Evolutionary conservation across 2,329 filamentous ascomycete species (phyloP).

Genomic region (Zarea fungicola): DNA sequence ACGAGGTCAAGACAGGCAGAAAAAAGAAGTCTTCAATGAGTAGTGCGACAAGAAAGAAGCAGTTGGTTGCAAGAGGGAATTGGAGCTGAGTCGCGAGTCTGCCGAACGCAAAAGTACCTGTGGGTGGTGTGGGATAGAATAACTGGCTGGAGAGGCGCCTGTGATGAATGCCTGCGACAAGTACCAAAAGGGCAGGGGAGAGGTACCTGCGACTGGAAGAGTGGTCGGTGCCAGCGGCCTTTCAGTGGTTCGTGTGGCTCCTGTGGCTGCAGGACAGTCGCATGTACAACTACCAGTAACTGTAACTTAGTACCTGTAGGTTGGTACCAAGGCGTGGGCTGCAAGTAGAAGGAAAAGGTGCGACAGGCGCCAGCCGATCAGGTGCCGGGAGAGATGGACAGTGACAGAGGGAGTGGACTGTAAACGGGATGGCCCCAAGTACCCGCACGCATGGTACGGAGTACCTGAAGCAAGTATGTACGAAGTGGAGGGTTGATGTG

Average conservation of each 20-base stretch:
- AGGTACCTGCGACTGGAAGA: slow-evolving; percentile 2
- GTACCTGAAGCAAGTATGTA: no score
- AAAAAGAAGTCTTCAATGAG: neutral
- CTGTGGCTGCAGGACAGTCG: no score
- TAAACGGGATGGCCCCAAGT: no score
- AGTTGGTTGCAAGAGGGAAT: slow-evolving; percentile 7
- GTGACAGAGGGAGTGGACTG: neutral
- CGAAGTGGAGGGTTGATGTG: no score
- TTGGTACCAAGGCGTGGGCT: neutral
- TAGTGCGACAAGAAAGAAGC: neutral
- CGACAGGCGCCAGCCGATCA: slow-evolving; percentile 9
- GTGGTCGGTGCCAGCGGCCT: no score
- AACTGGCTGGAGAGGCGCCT: no score
- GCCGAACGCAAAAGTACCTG: slow-evolving; percentile 11
- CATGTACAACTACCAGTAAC: no score
- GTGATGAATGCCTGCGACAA: no score
- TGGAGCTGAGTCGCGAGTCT: slow-evolving; percentile 11
- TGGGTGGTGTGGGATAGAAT: no score
- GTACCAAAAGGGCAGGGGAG: no score
- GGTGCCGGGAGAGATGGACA: neutral
- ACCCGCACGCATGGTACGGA: no score
- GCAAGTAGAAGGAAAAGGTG: neutral
- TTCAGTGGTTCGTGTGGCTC: slow-evolving; percentile 9
- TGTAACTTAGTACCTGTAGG: no score
- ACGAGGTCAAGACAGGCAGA: neutral